phyloP scores from a whole-genome alignment of 164 flowering plant species.

The Chimonanthus praecox region DNA sequence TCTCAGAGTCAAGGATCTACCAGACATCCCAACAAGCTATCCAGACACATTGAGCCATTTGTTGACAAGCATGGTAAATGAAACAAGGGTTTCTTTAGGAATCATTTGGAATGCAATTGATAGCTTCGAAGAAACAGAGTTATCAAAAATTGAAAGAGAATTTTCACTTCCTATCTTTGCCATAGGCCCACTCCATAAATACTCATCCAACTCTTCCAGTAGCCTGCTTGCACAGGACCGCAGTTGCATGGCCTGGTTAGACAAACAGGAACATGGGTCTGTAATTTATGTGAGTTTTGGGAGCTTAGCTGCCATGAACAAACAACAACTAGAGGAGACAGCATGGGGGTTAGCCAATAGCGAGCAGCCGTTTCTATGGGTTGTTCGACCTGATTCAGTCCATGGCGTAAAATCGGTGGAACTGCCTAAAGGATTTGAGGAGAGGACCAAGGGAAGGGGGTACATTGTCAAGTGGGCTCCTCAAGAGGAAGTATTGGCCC shows the following conservation, averaged over 20 bases:
- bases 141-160: constrained; percentile 8
- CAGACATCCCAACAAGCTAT: constrained; percentile 3
- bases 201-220: constrained; percentile 10
- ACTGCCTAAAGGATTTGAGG: constrained; percentile 19
- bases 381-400: constrained; percentile 27
- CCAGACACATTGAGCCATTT: constrained; percentile 4
- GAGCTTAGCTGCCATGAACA: constrained; percentile 25
- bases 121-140: constrained; percentile 13
- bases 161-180: constrained; percentile 21
- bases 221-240: constrained; percentile 28
- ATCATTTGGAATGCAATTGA: constrained; percentile 29
- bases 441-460: constrained; percentile 18
- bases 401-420: constrained; percentile 8
- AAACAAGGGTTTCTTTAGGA: constrained; percentile 22
- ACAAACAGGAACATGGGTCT: constrained; percentile 26
- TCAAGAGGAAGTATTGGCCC: constrained; percentile 48
- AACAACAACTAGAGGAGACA: constrained; percentile 19
- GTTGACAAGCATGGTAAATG: constrained; percentile 1
- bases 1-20: constrained; percentile 35
- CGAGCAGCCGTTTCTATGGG: constrained; percentile 39
- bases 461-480: constrained; percentile 57
- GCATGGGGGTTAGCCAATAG: constrained; percentile 40
- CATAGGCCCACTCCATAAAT: constrained; percentile 36
- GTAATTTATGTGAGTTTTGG: constrained; percentile 44
- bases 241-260: constrained; percentile 35